Conservation (phyloP, 1,284 basidiomycete genomes). For the Ustilago cynodontis region DNA sequence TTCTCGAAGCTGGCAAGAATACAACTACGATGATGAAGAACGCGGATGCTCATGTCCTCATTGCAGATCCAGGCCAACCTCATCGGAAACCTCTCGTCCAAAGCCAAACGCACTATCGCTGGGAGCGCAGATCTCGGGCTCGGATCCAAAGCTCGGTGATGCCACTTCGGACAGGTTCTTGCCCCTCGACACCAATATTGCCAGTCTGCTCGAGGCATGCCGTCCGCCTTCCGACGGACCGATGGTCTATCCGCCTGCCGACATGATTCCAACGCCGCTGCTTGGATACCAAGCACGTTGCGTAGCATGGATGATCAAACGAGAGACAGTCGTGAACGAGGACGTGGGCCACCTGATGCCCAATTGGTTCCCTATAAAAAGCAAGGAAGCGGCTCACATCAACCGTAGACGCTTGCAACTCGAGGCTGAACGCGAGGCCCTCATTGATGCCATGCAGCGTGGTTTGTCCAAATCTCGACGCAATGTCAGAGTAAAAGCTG, state of each 20-base stretch:
- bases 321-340: conserved; percentile 39
- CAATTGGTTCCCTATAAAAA: conserved; percentile 45
- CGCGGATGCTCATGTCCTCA: conserved; percentile 7
- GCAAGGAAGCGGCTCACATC: conserved; percentile 25
- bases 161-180: conserved; percentile 18
- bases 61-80: not conserved
- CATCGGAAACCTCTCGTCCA: conserved; percentile 5
- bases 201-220: conserved; percentile 49
- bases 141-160: conserved; percentile 37
- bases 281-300: conserved; percentile 50
- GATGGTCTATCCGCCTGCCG: conserved; percentile 27
- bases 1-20: not conserved
- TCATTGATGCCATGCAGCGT: conserved; percentile 29
- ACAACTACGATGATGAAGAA: conserved; percentile 4
- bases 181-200: conserved; percentile 47
- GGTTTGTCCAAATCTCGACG: conserved; percentile 29
- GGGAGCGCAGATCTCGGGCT: conserved; percentile 17
- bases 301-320: conserved; percentile 49
- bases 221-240: conserved; percentile 39
- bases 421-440: conserved; percentile 32
- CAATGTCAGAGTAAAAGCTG: conserved; percentile 30
- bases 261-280: conserved; percentile 43
- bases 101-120: conserved; percentile 19
- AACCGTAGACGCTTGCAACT: conserved; percentile 28
- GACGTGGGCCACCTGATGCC: conserved; percentile 37